These are phyloP conservation scores for Noccaea bulbosa DNA, from an alignment of 345 rosid genomes.

Conservation along the genomic window DNA sequence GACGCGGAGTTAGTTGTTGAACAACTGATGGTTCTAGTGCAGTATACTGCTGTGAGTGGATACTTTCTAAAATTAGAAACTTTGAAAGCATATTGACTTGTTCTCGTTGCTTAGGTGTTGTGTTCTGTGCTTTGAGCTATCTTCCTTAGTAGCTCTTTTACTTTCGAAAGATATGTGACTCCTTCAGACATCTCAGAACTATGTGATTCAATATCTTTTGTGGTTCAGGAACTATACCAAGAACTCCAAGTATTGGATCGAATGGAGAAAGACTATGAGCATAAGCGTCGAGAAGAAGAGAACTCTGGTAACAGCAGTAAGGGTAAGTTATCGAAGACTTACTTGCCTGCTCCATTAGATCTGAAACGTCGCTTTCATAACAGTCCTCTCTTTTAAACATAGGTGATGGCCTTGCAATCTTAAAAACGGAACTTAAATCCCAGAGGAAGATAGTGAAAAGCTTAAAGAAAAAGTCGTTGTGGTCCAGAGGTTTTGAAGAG, in stretches of 20 bases:
- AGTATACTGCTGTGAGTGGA: slow-evolving; percentile 77
- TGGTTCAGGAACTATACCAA: slow-evolving; percentile 70
- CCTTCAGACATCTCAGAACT: slow-evolving; percentile 14
- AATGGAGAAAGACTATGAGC: slow-evolving; percentile 76
- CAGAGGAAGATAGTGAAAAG: slow-evolving; percentile 76
- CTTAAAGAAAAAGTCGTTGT: slow-evolving; percentile 83
- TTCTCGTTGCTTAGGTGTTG: slow-evolving; percentile 4
- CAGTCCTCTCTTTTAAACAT: slow-evolving; percentile 8
- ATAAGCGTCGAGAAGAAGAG: slow-evolving; percentile 74
- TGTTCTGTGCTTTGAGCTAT: slow-evolving; percentile 20
- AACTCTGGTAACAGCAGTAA: slow-evolving; percentile 53
- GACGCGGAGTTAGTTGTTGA: slow-evolving; percentile 66
- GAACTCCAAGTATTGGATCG: slow-evolving; percentile 82
- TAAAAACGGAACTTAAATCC: slow-evolving; percentile 75
- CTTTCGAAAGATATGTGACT: slow-evolving; percentile 15
- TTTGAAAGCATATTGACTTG: slow-evolving; percentile 11
- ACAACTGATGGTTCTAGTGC: slow-evolving; percentile 73
- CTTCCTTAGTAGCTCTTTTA: slow-evolving; percentile 17
- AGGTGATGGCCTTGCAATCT: slow-evolving; percentile 64
- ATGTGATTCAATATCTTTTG: neutral
- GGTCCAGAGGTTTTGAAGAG: slow-evolving; percentile 93
- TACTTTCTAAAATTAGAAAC: slow-evolving; percentile 16
- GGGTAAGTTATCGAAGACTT: slow-evolving; percentile 45
- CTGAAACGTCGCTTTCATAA: slow-evolving; percentile 20
- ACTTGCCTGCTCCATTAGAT: slow-evolving; percentile 12